Conservation (phyloP, 345 rosid genomes). For the Arabidopsis suecica region DNA sequence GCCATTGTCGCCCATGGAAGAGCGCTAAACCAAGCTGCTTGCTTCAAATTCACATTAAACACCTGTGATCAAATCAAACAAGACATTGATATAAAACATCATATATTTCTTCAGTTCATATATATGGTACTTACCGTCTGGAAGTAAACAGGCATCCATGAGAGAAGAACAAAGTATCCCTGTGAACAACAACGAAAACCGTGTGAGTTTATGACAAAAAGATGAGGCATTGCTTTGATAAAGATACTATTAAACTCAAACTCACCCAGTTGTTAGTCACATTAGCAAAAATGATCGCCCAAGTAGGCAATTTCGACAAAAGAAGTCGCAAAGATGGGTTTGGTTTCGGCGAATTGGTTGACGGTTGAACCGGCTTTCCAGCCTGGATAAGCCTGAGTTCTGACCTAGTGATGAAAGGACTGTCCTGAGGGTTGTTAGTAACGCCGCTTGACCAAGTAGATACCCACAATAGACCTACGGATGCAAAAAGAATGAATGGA, state of each 20-base stretch:
- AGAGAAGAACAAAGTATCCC: conserved; percentile 97
- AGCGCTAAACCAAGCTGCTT: conserved; percentile 99
- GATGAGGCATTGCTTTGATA: neutral
- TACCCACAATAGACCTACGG: conserved; percentile 78
- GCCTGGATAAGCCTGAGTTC: conserved; percentile 77
- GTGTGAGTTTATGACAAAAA: conserved; percentile 1
- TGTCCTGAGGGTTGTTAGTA: conserved; percentile 70
- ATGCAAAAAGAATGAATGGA: conserved; percentile 78
- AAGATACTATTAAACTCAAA: conserved; percentile 25
- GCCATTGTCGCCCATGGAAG: conserved; percentile 99
- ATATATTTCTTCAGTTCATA: neutral
- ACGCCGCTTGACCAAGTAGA: conserved; percentile 63
- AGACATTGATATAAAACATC: conserved; percentile 10
- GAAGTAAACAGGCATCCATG: conserved; percentile 99
- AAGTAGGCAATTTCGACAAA: conserved; percentile 74
- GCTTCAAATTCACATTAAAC: conserved; percentile 84
- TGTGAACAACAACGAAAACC: conserved; percentile 44
- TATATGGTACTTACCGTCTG: conserved; percentile 76
- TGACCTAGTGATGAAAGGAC: conserved; percentile 59
- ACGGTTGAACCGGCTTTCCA: conserved; percentile 56
- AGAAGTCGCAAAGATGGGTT: conserved; percentile 62
- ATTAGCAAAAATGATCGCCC: conserved; percentile 92
- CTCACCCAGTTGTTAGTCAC: conserved; percentile 93
- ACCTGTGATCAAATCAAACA: conserved; percentile 50
- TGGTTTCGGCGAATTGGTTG: conserved; percentile 17